Base-by-base conservation (phyloP, 371 early-diverging fungal genomes). In the Mortierella sp. region DNA sequence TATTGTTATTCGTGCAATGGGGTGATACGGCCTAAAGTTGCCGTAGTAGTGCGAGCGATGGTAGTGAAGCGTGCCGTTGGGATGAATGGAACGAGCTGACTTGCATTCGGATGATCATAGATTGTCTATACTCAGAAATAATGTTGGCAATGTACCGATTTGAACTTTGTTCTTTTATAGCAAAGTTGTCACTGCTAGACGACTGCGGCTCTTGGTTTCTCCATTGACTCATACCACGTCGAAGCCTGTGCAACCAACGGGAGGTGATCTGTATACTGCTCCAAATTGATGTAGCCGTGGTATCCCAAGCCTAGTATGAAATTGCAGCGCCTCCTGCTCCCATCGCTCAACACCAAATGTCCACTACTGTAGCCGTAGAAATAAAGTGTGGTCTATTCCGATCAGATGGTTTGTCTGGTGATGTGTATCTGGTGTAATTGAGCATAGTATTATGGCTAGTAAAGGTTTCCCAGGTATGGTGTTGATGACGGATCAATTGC, bases 191-290 rank as follows among this genome's bases (percentile, higher is more conserved):
- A n/a, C n/a, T 12, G 42, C 47, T 47, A 62, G 19, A 31, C 58
- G 61, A 62, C 70, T 69, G 70, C 70, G 70, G 70, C 70, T 56
- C 37, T 32, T 55, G 29, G 35, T 55, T 26, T 22, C 34, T 22
- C 29, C 29, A 53, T 51, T 69, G 70, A 69, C 70, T 69, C 70
- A 69, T 62, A 61, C 42, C 35, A 45, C 34, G n/a, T 66, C 47
- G 53, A 31, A n/a, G 35, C 10, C 43, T 60, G 22, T 40, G 42
- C 43, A 26, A 26, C 4, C 26, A 1, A 35, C 22, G 4, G 61
- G 61, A 42, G 43, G 22, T 13, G 43, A 29, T 42, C 23, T 13
- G 7, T 23, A n/a, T 19, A 23, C 34, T 57, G 8, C 49, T 49
- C 62, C 26, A 6, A 37, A 37, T 47, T 47, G 47, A 22, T 28